Evolutionary conservation across 2,329 filamentous ascomycete species (phyloP).

Genomic region (Verticillium tricorpus): DNA sequence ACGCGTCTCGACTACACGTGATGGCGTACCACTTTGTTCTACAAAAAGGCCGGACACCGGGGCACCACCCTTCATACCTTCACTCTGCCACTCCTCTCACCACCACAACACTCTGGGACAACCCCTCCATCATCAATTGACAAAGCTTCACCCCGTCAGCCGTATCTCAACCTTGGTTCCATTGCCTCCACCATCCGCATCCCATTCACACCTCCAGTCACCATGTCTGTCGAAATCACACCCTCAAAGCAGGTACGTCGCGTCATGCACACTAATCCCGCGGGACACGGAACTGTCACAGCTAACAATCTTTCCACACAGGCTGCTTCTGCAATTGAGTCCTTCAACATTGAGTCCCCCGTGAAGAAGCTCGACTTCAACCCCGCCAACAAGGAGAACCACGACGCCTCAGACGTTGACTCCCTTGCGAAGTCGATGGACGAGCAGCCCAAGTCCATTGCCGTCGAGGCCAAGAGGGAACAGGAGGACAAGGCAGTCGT

Average conservation of each 20-base stretch:
- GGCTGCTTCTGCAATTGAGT: constrained; percentile 83
- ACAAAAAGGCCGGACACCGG: constrained; percentile 11
- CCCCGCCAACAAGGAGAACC: constrained; percentile 76
- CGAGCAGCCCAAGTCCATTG: constrained; percentile 53
- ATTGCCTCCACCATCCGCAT: neutral
- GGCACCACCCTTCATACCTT: neutral
- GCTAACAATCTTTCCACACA: constrained; percentile 38
- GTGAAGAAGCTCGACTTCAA: constrained; percentile 84
- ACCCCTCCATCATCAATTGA: constrained; percentile 3
- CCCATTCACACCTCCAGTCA: constrained; percentile 11
- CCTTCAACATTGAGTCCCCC: constrained; percentile 88
- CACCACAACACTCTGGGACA: constrained; percentile 3
- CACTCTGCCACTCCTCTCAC: neutral
- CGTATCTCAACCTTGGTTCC: constrained; percentile 2
- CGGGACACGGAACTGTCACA: neutral
- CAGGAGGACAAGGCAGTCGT: constrained; percentile 33
- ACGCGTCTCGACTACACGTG: constrained; percentile 12
- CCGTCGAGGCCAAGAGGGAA: constrained; percentile 40
- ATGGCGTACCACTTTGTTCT: constrained; percentile 3
- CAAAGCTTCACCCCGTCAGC: constrained; percentile 1
- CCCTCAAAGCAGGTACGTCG: constrained; percentile 46
- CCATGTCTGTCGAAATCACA: constrained; percentile 73
- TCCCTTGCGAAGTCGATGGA: constrained; percentile 50
- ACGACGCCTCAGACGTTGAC: constrained; percentile 38
- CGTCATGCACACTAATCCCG: neutral